Evolutionary conservation across 495 filamentous ascomycete species (phyloP), one percentile per base, ranked within the genome.

Genomic region (Aspergillus sclerotiicarbonarius): DNA sequence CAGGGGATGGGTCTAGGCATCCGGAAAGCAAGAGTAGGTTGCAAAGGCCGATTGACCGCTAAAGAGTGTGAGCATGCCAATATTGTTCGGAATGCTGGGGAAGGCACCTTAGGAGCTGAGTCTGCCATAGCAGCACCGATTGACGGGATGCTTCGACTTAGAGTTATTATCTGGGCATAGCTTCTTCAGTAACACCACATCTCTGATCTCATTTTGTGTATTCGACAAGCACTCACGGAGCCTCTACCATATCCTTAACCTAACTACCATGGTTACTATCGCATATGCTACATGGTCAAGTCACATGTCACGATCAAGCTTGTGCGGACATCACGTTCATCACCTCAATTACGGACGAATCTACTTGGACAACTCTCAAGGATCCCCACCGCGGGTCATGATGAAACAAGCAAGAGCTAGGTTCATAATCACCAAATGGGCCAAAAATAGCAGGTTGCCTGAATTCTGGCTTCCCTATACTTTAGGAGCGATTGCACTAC

Each of bases 401-500:
- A 41, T n/a, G n/a, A n/a, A 41, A n/a, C 37, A n/a, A n/a, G 37
- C 12, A 41, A 41, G 37, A 41, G 10, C 13, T 41, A n/a, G 7
- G 5, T 41, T 41, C 5, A 41, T 13, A 12, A 41, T 41, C 37
- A 41, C 37, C 25, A 52, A 37, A 37, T 20, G 15, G n/a, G 16
- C n/a, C 18, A 53, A 15, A 46, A 8, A 20, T 2, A 46, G 20
- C 10, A 16, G 25, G 18, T 35, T 44, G 18, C 43, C 33, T 46
- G 15, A 31, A 39, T 6, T n/a, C 37, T n/a, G 37, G n/a, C 4
- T n/a, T 13, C 6, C 13, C 6, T 19, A 50, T 39, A 48, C 12
- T n/a, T 18, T 18, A 56, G 45, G 37, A 25, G 19, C 31, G 19
- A 57, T 35, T 8, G 33, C 20, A 57, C 49, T 12, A 43, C 59